Evolutionary conservation across 2,329 filamentous ascomycete species (phyloP).

Genomic region (Dactylellina cionopaga): DNA sequence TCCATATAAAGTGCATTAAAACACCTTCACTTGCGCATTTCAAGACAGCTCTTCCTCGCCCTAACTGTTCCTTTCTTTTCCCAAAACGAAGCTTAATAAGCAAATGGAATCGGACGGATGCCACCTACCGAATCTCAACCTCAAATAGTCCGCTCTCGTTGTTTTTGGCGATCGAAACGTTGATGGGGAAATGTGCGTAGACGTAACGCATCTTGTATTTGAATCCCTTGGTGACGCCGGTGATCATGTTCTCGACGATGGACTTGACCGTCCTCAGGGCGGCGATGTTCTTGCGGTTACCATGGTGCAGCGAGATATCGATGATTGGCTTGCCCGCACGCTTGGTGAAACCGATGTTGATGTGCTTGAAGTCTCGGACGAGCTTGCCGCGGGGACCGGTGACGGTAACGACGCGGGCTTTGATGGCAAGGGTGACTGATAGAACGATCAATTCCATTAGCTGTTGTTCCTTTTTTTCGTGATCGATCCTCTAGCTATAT

Average conservation of each 20-base stretch:
- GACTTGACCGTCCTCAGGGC: constrained; percentile 97
- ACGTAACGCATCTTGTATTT: constrained; percentile 99
- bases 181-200: constrained; percentile 99
- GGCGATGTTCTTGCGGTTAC: constrained; percentile 95
- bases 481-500: background rate
- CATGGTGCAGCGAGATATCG: constrained; percentile 98
- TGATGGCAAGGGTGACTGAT: constrained; percentile 96
- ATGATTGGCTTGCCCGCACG: constrained; percentile 77
- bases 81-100: too few relatives aligned
- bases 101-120: too few relatives aligned
- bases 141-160: constrained; percentile 84
- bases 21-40: too few relatives aligned
- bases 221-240: constrained; percentile 98
- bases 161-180: constrained; percentile 99
- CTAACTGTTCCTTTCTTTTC: too few relatives aligned
- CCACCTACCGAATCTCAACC: constrained; percentile 93
- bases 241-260: constrained; percentile 98
- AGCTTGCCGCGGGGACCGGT: constrained; percentile 98
- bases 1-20: too few relatives aligned
- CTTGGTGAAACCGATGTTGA: constrained; percentile 93
- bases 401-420: constrained; percentile 94
- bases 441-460: constrained; percentile 60
- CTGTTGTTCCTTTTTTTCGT: constrained; percentile 6
- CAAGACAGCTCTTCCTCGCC: too few relatives aligned
- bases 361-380: constrained; percentile 93